Conservation (phyloP, 768 basidiomycete species). For the Brasilioporus rufonigricans region DNA sequence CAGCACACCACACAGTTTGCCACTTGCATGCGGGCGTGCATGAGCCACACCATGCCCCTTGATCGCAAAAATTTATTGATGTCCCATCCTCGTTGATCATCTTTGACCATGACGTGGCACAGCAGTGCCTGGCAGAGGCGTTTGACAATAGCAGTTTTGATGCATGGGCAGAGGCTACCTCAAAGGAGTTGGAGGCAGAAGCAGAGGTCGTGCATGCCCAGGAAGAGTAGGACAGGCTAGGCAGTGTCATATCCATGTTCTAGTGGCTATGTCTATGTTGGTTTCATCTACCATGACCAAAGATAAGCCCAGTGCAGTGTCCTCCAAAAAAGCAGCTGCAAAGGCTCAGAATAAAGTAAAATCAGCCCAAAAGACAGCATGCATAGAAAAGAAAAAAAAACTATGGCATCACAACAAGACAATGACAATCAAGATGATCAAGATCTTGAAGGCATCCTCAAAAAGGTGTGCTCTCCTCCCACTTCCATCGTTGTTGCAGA, state of each 20-base stretch:
- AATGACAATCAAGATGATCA: slow-evolving; percentile 66
- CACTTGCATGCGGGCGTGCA: slow-evolving; percentile 47
- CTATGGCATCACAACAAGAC: slow-evolving; percentile 34
- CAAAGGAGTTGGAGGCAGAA: too few species aligned
- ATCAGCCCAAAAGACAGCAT: too few species aligned
- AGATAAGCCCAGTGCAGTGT: too few species aligned
- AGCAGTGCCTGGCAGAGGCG: slow-evolving; percentile 51
- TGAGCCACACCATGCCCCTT: slow-evolving; percentile 48
- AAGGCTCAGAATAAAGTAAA: too few species aligned
- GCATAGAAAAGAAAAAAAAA: slow-evolving; percentile 68
- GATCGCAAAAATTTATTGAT: slow-evolving; percentile 50
- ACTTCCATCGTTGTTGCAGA: neutral
- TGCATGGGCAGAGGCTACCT: slow-evolving; percentile 54
- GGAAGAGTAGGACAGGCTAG: too few species aligned
- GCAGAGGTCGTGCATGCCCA: too few species aligned
- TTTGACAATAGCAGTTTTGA: slow-evolving; percentile 59
- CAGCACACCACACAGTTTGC: slow-evolving; percentile 61
- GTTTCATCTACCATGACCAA: too few species aligned
- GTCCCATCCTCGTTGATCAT: slow-evolving; percentile 18
- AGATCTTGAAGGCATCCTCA: slow-evolving; percentile 82
- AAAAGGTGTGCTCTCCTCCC: slow-evolving; percentile 47
- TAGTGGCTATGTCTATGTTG: neutral
- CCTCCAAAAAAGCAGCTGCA: too few species aligned
- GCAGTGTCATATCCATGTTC: too few species aligned
- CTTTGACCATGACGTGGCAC: slow-evolving; percentile 39